Conservation (phyloP, 2,329 filamentous ascomycete genomes). For the Xylariaceae sp. region DNA sequence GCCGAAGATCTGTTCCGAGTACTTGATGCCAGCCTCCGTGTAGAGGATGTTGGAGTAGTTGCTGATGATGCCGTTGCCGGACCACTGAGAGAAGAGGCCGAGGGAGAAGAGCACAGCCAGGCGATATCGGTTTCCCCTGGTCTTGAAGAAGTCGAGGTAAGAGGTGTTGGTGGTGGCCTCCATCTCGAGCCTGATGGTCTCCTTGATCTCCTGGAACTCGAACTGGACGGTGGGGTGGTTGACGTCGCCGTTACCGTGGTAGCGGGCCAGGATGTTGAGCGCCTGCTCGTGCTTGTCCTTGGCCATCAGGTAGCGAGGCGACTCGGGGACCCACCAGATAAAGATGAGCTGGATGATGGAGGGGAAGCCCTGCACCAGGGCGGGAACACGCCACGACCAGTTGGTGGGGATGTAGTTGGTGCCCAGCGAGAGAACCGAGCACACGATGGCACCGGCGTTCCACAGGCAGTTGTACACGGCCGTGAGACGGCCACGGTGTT, state of each 20-base stretch:
- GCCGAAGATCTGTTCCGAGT: slow-evolving; percentile 40
- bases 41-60: slow-evolving; percentile 54
- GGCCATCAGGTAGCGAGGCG: slow-evolving; percentile 41
- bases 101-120: slow-evolving; percentile 48
- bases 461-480: slow-evolving; percentile 51
- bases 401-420: slow-evolving; percentile 41
- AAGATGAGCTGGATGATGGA: slow-evolving; percentile 43
- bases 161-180: slow-evolving; percentile 41
- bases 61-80: slow-evolving; percentile 54
- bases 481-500: slow-evolving; percentile 48
- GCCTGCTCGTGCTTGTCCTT: slow-evolving; percentile 51
- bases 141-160: slow-evolving; percentile 50
- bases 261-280: slow-evolving; percentile 46
- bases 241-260: slow-evolving; percentile 50
- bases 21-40: slow-evolving; percentile 45
- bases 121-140: slow-evolving; percentile 52
- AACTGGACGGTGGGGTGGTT: slow-evolving; percentile 51
- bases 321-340: slow-evolving; percentile 39
- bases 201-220: slow-evolving; percentile 55
- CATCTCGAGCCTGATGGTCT: slow-evolving; percentile 50
- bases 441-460: slow-evolving; percentile 39
- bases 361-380: slow-evolving; percentile 41
- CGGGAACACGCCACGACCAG: slow-evolving; percentile 48
- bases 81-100: slow-evolving; percentile 56
- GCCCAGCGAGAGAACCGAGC: slow-evolving; percentile 45